phyloP scores from a whole-genome alignment of 1,284 basidiomycete genomes.

The Fomitopsis schrenkii region DNA sequence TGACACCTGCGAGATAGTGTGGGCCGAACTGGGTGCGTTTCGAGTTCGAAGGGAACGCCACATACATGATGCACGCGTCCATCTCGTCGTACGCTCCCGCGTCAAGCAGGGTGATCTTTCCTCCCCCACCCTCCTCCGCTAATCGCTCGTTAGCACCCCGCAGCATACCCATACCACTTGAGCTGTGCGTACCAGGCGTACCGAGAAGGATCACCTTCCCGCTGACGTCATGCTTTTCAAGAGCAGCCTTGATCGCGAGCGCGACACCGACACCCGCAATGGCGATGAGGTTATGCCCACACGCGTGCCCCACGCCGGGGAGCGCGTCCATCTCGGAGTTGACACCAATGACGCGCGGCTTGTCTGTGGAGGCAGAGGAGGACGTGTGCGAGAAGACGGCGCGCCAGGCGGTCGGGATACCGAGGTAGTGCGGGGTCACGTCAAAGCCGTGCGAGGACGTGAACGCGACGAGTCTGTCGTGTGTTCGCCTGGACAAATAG shows the following conservation, averaged over 20 bases:
- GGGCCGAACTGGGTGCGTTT: neutral
- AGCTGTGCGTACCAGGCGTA: conserved; percentile 57
- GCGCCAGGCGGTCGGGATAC: conserved; percentile 65
- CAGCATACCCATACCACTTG: neutral
- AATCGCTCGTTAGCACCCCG: neutral
- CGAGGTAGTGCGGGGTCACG: conserved; percentile 50
- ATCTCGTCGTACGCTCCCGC: conserved; percentile 72
- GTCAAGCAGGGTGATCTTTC: conserved; percentile 72
- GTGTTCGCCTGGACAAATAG: conserved; percentile 26
- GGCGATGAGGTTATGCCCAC: conserved; percentile 85
- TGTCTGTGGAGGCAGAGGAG: neutral
- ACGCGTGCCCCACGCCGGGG: conserved; percentile 65
- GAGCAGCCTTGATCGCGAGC: conserved; percentile 63
- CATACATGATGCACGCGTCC: conserved; percentile 76
- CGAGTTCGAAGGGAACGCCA: neutral
- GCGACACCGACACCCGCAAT: conserved; percentile 75
- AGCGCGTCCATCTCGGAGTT: conserved; percentile 75
- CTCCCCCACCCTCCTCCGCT: conserved; percentile 79
- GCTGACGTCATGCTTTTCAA: conserved; percentile 58
- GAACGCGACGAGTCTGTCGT: conserved; percentile 32
- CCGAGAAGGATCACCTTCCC: conserved; percentile 78
- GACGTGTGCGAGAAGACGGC: conserved; percentile 46
- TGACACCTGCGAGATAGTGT: conserved; percentile 49
- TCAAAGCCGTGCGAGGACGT: conserved; percentile 49
- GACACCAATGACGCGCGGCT: conserved; percentile 58